Base-by-base conservation (phyloP, 2,329 filamentous ascomycete species). In the Rhytidhysteron rufulum region DNA sequence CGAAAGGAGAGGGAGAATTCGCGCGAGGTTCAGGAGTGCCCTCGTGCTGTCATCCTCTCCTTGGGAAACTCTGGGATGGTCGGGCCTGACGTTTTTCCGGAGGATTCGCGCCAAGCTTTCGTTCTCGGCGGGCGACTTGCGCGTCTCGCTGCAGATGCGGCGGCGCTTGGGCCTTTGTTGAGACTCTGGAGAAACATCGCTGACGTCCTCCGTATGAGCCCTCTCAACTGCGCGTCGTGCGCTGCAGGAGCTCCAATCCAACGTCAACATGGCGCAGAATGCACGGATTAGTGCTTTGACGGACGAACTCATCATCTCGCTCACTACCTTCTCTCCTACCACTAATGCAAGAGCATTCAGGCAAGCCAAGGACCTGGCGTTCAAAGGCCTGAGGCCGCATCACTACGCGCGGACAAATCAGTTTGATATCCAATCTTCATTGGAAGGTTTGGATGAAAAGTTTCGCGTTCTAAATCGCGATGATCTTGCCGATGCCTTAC, bases 401-500 rank as follows among this genome's bases (percentile, higher is more conserved):
- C 65, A 67, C 31, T 67, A 68, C 58, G 62, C 58, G 34, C 66
- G 71, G 24, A 70, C 67, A 1, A 74, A 73, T 45, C 72, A 73
- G 38, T 75, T 74, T 52, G 68, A 70, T n/a, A 62, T 74, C 21
- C 58, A 62, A 31, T 50, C 63, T 3, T 63, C 51, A 25, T 58
- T 66, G 15, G 53, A 62, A 17, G 72, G 72, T 1, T 72, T 96
- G 3, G 83, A 90, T 50, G 93, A 97, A 68, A 89, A 91, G 53
- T 93, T 96, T 53, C 78, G 82, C 22, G 76, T 97, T 39, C 75
- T 88, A 34, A 83, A 86, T 56, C 81, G 86, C 46, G 90, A 96
- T 53, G 80, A 80, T 29, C 70, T 96, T 19, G 88, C 88, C 10
- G 82, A 90, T 58, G 82, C 81, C 5, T 68, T 89, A 25, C 68